A percentile compares a stretch with the other conserved stretches of the same genome.
Conservation (phyloP, 441 rosid genomes). For the Rhodomyrtus psidioides region DNA sequence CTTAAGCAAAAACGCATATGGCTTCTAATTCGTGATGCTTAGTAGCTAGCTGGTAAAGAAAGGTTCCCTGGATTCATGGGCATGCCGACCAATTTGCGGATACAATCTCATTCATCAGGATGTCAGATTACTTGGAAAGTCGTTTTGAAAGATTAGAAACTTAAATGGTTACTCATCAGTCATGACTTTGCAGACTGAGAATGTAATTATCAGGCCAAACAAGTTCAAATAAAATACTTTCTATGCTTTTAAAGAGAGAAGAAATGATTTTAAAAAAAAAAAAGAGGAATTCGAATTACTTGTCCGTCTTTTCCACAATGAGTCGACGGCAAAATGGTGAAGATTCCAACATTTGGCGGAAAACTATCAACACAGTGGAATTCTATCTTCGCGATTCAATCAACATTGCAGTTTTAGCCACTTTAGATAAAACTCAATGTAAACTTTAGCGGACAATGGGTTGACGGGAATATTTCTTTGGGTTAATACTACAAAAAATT, state of each 20-base stretch:
- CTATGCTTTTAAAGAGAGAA: not conserved
- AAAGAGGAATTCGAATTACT: not conserved
- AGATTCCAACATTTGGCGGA: not conserved
- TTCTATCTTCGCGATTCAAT: not conserved
- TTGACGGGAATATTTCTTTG: not conserved
- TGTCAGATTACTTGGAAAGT: not conserved
- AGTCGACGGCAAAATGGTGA: not conserved
- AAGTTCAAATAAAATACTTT: not conserved
- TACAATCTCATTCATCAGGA: not conserved
- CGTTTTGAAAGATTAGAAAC: not conserved
- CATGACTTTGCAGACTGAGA: not conserved
- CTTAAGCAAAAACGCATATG: not conserved
- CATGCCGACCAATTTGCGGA: not conserved
- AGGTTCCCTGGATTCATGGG: not conserved
- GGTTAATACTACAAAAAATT: too few species aligned
- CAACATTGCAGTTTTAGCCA: too few species aligned
- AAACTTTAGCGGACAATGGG: not conserved
- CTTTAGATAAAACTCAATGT: not conserved
- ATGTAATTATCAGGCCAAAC: not conserved
- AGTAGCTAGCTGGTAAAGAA: not conserved
- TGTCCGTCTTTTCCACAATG: not conserved
- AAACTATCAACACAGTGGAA: not conserved
- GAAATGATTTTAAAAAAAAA: not conserved
- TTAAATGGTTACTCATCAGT: not conserved
- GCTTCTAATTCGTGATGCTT: not conserved